phyloP scores from a whole-genome alignment of 306 rosid species.

The Sphenostylis stenocarpa region DNA sequence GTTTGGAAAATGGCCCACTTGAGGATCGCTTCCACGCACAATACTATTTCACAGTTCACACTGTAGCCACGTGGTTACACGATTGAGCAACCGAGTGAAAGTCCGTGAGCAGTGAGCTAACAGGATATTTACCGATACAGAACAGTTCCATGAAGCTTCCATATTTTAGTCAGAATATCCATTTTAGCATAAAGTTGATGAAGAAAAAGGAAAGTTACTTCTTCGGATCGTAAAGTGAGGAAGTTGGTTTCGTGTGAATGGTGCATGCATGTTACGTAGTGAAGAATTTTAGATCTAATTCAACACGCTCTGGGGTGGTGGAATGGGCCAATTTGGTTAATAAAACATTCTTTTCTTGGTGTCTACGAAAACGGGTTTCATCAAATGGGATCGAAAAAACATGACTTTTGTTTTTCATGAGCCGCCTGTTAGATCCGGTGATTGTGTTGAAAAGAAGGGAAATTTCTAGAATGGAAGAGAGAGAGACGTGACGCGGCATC shows the following conservation, averaged over 20 bases:
- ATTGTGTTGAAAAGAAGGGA: not conserved
- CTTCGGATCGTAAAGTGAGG: not conserved
- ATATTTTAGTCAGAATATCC: not conserved
- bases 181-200: not conserved
- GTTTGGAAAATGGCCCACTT: not conserved
- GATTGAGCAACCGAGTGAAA: conserved; percentile 23
- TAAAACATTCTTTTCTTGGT: not conserved
- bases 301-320: conserved; percentile 13
- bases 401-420: not conserved
- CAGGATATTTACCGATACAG: not conserved
- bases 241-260: not conserved
- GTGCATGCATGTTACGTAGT: not conserved
- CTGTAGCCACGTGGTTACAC: not conserved
- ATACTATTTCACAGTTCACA: not conserved
- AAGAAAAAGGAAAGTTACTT: not conserved
- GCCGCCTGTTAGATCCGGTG: not conserved
- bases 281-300: conserved; percentile 1
- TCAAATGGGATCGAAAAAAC: conserved; percentile 15
- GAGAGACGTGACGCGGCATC: not conserved
- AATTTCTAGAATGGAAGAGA: not conserved
- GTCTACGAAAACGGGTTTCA: not conserved
- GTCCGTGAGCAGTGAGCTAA: conserved; percentile 12
- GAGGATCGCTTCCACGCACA: not conserved
- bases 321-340: not conserved
- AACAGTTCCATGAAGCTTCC: conserved; percentile 28